Base-by-base conservation (phyloP, 192 early-diverging fungal genomes). In the Podila clonocystis region DNA sequence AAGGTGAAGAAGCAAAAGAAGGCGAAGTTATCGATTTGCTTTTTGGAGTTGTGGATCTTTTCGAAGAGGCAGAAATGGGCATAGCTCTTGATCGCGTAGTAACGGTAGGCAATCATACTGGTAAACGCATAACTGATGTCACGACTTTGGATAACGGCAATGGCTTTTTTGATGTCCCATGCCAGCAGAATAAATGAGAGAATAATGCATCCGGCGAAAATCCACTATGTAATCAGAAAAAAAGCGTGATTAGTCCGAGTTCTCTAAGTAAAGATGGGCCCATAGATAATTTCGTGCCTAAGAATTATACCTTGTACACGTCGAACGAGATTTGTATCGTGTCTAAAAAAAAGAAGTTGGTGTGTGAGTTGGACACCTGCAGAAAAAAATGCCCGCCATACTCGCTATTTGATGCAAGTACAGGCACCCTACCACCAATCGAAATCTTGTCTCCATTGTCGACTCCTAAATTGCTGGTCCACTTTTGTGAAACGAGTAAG, bases 1-100 rank as follows among this genome's bases (percentile, higher is more conserved):
- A 96, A 91, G 5, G 87, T 86, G 79, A 95, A 96, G 78, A 94
- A 96, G 17, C 94, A 91, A 78, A 87, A 95, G 66, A 95, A 96
- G 1, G 94, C 93, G 30, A 95, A 33, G 6, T 86, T 74, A 63
- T 96, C 95, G 33, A 85, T 85, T 5, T 71, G 63, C 75, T 87
- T 92, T 61, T 84, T 87, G 9, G 88, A 87, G 52, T 85, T 82
- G 45, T 93, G 85, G 60, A 96, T 91, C 62, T 86, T 87, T 38
- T 82, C 61, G 64, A 96, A 96, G 30, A 96, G 89, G 85, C 95
- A 96, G 65, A 90, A 96, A 83, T 95, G 91, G 24, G 92, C 84
- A 69, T 94, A 96, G 33, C 89, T 91, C 55, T 89, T 88, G 65
- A 95, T 73, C 65, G 89, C 89, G 65, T 94, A 93, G 84, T 91